Evolutionary conservation across 805 yeast genomes (phyloP).

Genomic region (Lipomyces sp.): DNA sequence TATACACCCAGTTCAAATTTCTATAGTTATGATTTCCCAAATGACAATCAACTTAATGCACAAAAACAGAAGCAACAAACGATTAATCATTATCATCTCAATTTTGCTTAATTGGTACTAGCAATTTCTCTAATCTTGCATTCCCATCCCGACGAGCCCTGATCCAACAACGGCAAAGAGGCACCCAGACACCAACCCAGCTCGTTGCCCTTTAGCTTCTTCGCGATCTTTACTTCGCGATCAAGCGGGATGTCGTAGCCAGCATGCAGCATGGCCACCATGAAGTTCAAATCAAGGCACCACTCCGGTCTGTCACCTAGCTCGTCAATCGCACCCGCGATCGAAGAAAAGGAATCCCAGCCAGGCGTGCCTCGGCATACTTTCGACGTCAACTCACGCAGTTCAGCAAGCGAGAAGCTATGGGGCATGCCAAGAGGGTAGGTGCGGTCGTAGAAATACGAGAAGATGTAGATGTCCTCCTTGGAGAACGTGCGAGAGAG

Average conservation of each 20-base stretch:
- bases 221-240: slow-evolving; percentile 89
- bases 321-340: slow-evolving; percentile 62
- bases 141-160: slow-evolving; percentile 59
- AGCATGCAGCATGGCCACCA: slow-evolving; percentile 84
- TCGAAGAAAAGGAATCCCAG: slow-evolving; percentile 69
- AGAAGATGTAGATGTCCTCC: slow-evolving; percentile 81
- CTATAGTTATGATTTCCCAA: too few species aligned
- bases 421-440: slow-evolving; percentile 93
- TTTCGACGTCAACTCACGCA: slow-evolving; percentile 71
- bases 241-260: slow-evolving; percentile 92
- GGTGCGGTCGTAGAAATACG: slow-evolving; percentile 93
- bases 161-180: slow-evolving; percentile 80
- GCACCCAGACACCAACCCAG: slow-evolving; percentile 99
- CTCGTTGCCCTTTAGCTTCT: slow-evolving; percentile 83
- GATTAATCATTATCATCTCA: too few species aligned
- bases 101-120: too few species aligned
- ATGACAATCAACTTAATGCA: too few species aligned
- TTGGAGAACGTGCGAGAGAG: slow-evolving; percentile 70
- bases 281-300: slow-evolving; percentile 90
- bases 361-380: slow-evolving; percentile 81
- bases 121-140: slow-evolving; percentile 44
- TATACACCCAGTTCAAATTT: neutral
- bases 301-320: slow-evolving; percentile 81
- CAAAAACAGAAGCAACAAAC: too few species aligned
- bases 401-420: slow-evolving; percentile 79